A percentile compares a stretch with the other conserved stretches of the same genome.
Evolutionary conservation across 768 basidiomycete species (phyloP).

Genomic region (Amanita muscaria): DNA sequence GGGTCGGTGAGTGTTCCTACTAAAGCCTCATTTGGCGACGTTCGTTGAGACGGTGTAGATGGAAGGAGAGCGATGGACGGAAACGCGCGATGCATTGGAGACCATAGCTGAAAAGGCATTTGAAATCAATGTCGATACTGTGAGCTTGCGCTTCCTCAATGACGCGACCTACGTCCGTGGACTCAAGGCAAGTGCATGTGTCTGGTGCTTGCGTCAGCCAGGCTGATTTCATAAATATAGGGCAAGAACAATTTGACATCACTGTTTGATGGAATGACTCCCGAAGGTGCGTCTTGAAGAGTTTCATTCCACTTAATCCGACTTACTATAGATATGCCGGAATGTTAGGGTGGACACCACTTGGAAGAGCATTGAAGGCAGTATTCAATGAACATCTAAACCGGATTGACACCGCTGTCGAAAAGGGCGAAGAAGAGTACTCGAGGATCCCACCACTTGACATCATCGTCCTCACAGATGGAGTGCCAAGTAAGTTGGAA

Average conservation of each 20-base stretch:
- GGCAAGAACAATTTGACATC: slow-evolving; percentile 12
- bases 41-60: slow-evolving; percentile 9
- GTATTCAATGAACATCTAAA: slow-evolving; percentile 19
- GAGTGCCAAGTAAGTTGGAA: slow-evolving; percentile 18
- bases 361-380: slow-evolving; percentile 17
- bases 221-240: slow-evolving; percentile 10
- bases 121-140: slow-evolving; percentile 14
- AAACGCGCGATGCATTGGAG: slow-evolving; percentile 19
- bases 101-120: slow-evolving; percentile 23
- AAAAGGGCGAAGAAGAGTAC: slow-evolving; percentile 10
- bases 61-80: slow-evolving; percentile 17
- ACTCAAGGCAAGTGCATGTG: neutral
- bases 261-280: slow-evolving; percentile 16
- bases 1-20: slow-evolving; percentile 15
- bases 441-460: slow-evolving; percentile 20
- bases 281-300: slow-evolving; percentile 11
- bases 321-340: too few species aligned
- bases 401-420: slow-evolving; percentile 6
- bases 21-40: neutral
- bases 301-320: neutral
- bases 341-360: slow-evolving; percentile 25
- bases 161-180: neutral
- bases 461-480: slow-evolving; percentile 27
- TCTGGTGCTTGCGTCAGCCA: neutral
- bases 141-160: slow-evolving; percentile 23